These are phyloP conservation scores for Colletotrichum caudatum DNA, from an alignment of 2,329 filamentous ascomycete species.

Conservation along the genomic window DNA sequence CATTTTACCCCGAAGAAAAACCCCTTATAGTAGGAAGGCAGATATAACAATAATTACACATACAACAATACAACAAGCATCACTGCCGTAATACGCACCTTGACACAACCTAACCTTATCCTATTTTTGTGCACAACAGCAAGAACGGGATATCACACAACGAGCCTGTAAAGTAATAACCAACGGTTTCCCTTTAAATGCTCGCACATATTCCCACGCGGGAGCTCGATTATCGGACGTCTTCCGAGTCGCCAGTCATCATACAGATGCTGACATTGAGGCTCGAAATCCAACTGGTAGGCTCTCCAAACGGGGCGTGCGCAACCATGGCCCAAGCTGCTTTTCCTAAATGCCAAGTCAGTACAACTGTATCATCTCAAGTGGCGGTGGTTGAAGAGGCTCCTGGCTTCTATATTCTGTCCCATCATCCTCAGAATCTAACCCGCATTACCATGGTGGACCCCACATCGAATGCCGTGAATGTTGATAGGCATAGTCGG, in stretches of 20 bases:
- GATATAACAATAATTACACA: too few species aligned
- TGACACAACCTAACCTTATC: too few species aligned
- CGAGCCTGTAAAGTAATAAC: too few species aligned
- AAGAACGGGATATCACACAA: too few species aligned
- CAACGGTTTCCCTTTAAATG: conserved; percentile 1
- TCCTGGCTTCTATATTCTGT: conserved; percentile 21
- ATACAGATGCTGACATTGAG: conserved; percentile 18
- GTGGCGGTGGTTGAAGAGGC: conserved; percentile 13
- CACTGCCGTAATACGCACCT: too few species aligned
- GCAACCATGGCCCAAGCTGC: conserved; percentile 16
- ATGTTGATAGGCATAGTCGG: conserved; percentile 24
- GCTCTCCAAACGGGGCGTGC: conserved; percentile 17
- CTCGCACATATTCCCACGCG: conserved; percentile 22
- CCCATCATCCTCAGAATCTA: conserved; percentile 24
- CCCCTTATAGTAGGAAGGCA: too few species aligned
- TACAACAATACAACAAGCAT: too few species aligned
- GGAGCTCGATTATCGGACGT: conserved; percentile 11
- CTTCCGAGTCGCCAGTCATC: conserved; percentile 3
- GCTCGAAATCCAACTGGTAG: conserved; percentile 1
- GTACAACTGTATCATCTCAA: neutral
- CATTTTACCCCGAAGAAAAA: too few species aligned
- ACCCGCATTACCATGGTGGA: conserved; percentile 29
- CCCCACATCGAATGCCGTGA: conserved; percentile 4
- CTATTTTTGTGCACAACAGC: too few species aligned
- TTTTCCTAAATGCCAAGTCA: neutral